Evolutionary conservation across 305 asterid species (phyloP).

Genomic region (Fraxinus sp.): DNA sequence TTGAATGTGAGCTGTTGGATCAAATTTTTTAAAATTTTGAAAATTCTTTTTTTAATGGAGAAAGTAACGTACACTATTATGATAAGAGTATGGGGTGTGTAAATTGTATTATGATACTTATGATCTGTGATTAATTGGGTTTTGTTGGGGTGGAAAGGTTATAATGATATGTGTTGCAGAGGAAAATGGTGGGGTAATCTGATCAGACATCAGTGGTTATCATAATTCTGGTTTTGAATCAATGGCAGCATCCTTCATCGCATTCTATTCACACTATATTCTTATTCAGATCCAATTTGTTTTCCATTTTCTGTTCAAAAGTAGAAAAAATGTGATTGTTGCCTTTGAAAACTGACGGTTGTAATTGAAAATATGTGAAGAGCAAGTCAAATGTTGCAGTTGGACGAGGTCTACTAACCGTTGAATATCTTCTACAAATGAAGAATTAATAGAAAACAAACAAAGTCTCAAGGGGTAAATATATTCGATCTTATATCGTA

Average conservation of each 20-base stretch:
- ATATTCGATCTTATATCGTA: too few relatives aligned
- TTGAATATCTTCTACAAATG: too few relatives aligned
- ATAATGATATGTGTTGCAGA: not conserved
- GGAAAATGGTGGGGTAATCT: not conserved
- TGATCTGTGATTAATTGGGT: not conserved
- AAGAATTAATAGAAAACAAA: too few relatives aligned
- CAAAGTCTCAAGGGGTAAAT: too few relatives aligned
- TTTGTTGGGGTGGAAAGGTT: not conserved
- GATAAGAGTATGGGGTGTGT: not conserved
- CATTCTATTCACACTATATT: too few relatives aligned
- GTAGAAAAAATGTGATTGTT: too few relatives aligned
- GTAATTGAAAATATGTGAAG: too few relatives aligned
- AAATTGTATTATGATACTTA: not conserved
- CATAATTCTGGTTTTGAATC: not conserved
- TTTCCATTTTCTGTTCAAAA: too few relatives aligned
- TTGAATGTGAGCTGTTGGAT: slow-evolving; percentile 58
- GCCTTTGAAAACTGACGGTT: too few relatives aligned
- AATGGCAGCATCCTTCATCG: not conserved
- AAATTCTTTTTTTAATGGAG: slow-evolving; percentile 33
- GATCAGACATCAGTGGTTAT: not conserved
- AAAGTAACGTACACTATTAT: slow-evolving; percentile 34
- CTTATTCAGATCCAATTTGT: too few relatives aligned
- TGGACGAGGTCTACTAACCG: too few relatives aligned
- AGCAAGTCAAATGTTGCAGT: too few relatives aligned
- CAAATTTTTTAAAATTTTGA: slow-evolving; percentile 36